Evolutionary conservation across 345 rosid species (phyloP), one percentile per base, ranked within the genome.

Genomic region (Euphorbia pulcherrima): DNA sequence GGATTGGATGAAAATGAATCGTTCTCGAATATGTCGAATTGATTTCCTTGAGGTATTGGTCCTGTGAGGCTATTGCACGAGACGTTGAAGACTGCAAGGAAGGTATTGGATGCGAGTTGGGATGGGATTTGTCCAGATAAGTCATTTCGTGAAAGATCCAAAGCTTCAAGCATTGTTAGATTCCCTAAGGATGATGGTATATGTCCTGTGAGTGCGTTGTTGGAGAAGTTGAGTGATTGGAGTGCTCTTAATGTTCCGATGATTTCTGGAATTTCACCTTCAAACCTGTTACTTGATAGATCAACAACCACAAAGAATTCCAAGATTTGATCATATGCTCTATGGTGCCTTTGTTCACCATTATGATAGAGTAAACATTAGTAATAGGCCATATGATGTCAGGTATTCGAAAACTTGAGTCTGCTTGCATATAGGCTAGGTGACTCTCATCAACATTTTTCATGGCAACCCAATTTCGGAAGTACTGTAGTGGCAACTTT

Each of bases 271-370:
- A 41, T 41, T 39, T 39, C 24, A 14, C 76, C 67, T 14, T 66
- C 62, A 29, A 67, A 73, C 2, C 24, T 27, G 40, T 73, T 73
- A 44, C 26, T 20, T 3, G 71, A 73, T 30, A 73, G 62, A 39
- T 73, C 76, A 10, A 53, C 24, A 0, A 24, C 53, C 26, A 28
- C 24, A 8, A 47, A 69, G 8, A 44, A 12, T 13, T 27, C 53
- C 6, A 13, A 41, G 9, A 69, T 69, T 7, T 33, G 12, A 23
- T 48, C 66, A 27, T 21, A 54, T 10, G 26, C 18, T 47, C 23
- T 53, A 12, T 59, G 0, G 10, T 40, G 21, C 73, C 66, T 60
- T 60, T 69, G 37, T 11, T 61, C n/a, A 47, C 24, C 0, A 69
- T 64, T 50, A 29, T 58, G 8, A 68, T 30, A 2, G 65, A 68